Percentiles rank a stretch among this genome's conserved stretches.
Conservation (phyloP, 805 yeast species). For the Candida easanensis region DNA sequence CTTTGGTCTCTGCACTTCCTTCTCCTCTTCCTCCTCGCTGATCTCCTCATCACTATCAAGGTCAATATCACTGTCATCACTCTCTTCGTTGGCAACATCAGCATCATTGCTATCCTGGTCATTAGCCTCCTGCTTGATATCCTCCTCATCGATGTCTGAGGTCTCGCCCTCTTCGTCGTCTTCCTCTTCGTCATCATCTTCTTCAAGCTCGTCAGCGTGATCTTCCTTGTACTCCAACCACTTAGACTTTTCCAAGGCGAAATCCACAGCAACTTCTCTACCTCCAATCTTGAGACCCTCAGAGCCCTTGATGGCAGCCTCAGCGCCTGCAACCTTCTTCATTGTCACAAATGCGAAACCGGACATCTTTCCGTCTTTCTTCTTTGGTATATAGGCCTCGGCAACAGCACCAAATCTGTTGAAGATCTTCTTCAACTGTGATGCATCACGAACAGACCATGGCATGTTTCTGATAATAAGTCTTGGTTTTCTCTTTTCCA, state of each 20-base stretch:
- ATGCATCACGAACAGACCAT: slow-evolving; percentile 87
- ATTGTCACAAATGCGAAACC: slow-evolving; percentile 95
- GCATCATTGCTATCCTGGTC: slow-evolving; percentile 28
- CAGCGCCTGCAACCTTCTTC: slow-evolving; percentile 77
- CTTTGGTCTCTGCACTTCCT: slow-evolving; percentile 34
- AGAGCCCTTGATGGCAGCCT: slow-evolving; percentile 71
- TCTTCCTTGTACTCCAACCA: slow-evolving; percentile 64
- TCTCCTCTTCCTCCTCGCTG: slow-evolving; percentile 29
- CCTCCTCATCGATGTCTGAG: slow-evolving; percentile 31
- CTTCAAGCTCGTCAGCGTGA: slow-evolving; percentile 40
- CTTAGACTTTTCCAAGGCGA: slow-evolving; percentile 82
- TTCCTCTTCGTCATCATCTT: slow-evolving; percentile 37
- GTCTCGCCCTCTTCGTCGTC: slow-evolving; percentile 32
- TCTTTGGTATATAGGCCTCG: slow-evolving; percentile 87
- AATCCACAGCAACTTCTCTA: slow-evolving; percentile 90
- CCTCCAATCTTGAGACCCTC: slow-evolving; percentile 80
- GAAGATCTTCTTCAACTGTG: slow-evolving; percentile 66
- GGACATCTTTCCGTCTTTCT: slow-evolving; percentile 81
- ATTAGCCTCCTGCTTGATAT: slow-evolving; percentile 23
- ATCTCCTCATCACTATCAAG: slow-evolving; percentile 34
- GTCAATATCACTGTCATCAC: slow-evolving; percentile 28
- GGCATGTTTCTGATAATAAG: slow-evolving; percentile 90
- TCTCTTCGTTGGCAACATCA: slow-evolving; percentile 27
- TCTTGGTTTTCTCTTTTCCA: slow-evolving; percentile 82
- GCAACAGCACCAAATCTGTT: slow-evolving; percentile 79